Evolutionary conservation across 768 basidiomycete species (phyloP).

Genomic region (Guyanaporus albipodus): DNA sequence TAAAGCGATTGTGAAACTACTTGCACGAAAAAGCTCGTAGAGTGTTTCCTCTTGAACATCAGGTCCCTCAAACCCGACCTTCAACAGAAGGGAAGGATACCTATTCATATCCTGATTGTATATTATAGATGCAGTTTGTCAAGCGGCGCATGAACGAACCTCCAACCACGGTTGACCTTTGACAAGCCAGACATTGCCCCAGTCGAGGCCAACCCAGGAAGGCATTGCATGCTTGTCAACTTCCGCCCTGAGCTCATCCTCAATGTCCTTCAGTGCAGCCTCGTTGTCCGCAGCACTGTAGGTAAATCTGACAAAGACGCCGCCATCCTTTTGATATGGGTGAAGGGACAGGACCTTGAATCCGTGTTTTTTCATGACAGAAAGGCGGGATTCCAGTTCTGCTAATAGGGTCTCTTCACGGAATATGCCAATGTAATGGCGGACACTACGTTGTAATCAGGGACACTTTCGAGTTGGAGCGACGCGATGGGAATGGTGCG

Average conservation of each 20-base stretch:
- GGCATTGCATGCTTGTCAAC: constrained; percentile 49
- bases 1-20: constrained; percentile 20
- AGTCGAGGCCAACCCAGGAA: constrained; percentile 54
- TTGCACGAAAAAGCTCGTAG: constrained; percentile 73
- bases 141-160: constrained; percentile 36
- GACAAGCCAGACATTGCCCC: constrained; percentile 65
- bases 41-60: constrained; percentile 78
- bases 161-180: constrained; percentile 80
- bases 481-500: constrained; percentile 25
- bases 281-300: constrained; percentile 44
- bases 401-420: constrained; percentile 57
- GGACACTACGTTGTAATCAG: constrained; percentile 43
- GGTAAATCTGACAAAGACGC: constrained; percentile 74
- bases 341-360: constrained; percentile 64
- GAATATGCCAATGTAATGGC: constrained; percentile 58
- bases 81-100: constrained; percentile 68
- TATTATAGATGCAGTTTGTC: not conserved
- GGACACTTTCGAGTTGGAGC: not conserved
- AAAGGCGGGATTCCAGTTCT: constrained; percentile 45
- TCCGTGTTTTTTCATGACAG: constrained; percentile 47
- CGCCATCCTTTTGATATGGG: constrained; percentile 76
- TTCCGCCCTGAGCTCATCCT: constrained; percentile 44
- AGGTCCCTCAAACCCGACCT: constrained; percentile 84
- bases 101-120: constrained; percentile 72
- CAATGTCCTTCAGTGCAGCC: constrained; percentile 43